Evolutionary conservation across 2,329 filamentous ascomycete genomes (phyloP), one percentile per base, ranked within the genome.

Genomic region (Reticulascus tulasneorum): DNA sequence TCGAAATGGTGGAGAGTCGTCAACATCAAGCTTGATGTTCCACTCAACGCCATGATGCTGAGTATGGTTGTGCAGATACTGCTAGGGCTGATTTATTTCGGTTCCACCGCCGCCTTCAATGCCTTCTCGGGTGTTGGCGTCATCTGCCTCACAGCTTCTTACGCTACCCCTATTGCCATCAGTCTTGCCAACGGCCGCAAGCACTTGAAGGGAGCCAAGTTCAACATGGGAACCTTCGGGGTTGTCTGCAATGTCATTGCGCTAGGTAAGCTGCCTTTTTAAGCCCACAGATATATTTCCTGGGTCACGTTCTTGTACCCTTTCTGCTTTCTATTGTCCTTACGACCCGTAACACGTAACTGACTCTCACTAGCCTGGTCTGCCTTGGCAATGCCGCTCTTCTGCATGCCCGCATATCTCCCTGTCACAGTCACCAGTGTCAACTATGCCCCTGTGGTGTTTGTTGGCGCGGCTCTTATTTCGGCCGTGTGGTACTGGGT

Each of bases 381-480:
- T 36, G 48, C 71, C 11, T 71, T 88, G 35, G 82, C 80, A 23
- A 75, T 86, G 34, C 82, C 83, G 2, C 73, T 87, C 12, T 87
- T 87, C 68, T 87, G 79, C 60, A 84, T 85, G 79, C 83, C 82
- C 1, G 72, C 77, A 0, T 60, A 60, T 27, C 63, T 84, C n/a
- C 78, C 78, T 6, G 78, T 84, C 24, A 72, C 69, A 1, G 59
- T 71, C 6, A 54, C 61, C 13, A 71, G 66, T 24, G 82, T 86
- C 68, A 88, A 88, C 68, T 88, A 86, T 58, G 83, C 82, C 2
- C 79, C 79, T 11, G 83, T 80, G 22, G 83, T 88, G n/a, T 86
- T 87, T 48, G 73, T 82, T 18, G 79, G 69, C 6, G 82, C 84
- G 44, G 71, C 75, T 36, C 31, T 66, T 24, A 70, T 86, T 38